Percentiles rank a stretch among this genome's conserved stretches.
Conservation (phyloP, 1,284 basidiomycete genomes). For the Binderoboletus segoi region DNA sequence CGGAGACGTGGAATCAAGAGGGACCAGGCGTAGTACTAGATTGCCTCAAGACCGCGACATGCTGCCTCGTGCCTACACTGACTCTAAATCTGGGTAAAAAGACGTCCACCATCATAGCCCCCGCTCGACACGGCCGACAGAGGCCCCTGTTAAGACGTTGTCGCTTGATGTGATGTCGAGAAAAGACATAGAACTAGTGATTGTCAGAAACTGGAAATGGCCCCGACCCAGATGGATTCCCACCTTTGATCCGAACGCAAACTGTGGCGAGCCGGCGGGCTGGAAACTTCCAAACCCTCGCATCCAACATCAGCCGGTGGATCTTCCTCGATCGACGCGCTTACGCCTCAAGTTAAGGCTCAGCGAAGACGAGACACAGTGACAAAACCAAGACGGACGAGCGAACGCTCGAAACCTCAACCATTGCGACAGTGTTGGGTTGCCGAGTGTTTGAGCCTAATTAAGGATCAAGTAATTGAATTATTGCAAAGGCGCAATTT, state of each 20-base stretch:
- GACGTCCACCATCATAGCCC: background rate
- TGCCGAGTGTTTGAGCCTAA: constrained; percentile 25
- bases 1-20: background rate
- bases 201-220: constrained; percentile 15
- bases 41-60: background rate
- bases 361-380: constrained; percentile 4
- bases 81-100: background rate
- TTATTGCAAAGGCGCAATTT: constrained; percentile 23
- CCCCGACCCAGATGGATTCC: constrained; percentile 17
- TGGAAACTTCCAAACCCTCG: constrained; percentile 14
- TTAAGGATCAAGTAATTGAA: constrained; percentile 25
- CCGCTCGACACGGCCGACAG: background rate
- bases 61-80: background rate
- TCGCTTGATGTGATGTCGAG: constrained; percentile 1
- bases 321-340: constrained; percentile 10
- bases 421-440: constrained; percentile 11
- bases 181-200: background rate
- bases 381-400: constrained; percentile 7
- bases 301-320: constrained; percentile 13
- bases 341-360: constrained; percentile 2
- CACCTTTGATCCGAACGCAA: constrained; percentile 23
- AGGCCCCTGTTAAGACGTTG: background rate
- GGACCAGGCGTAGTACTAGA: background rate
- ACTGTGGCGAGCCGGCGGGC: constrained; percentile 9
- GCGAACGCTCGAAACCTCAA: constrained; percentile 1